Conservation (phyloP, 2,329 filamentous ascomycete species). For the Blastomyces percursus region DNA sequence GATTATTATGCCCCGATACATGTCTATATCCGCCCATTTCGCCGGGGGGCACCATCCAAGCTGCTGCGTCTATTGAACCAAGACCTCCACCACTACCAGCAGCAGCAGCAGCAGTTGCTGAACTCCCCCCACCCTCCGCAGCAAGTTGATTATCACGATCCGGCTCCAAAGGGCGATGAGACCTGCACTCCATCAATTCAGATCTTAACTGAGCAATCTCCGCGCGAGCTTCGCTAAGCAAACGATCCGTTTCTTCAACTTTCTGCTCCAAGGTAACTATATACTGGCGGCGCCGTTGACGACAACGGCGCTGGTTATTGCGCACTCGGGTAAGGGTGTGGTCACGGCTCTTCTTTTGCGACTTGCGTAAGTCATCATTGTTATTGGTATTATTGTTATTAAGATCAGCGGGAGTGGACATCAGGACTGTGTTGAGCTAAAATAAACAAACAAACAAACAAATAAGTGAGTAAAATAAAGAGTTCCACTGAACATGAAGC, state of each 20-base stretch:
- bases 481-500: neutral
- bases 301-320: slow-evolving; percentile 19
- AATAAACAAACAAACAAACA: neutral
- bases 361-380: neutral
- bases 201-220: neutral
- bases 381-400: too few relatives aligned
- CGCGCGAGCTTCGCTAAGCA: neutral
- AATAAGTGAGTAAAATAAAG: neutral
- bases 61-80: neutral
- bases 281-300: slow-evolving; percentile 17
- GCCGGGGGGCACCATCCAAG: neutral
- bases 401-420: neutral
- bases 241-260: slow-evolving; percentile 13
- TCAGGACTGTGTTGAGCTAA: neutral
- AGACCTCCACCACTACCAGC: too few relatives aligned
- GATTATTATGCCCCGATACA: neutral
- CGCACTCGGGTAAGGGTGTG: slow-evolving; percentile 13
- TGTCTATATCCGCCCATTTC: neutral
- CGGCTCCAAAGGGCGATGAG: neutral
- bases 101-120: too few relatives aligned
- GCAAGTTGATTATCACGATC: neutral
- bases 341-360: neutral
- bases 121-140: neutral
- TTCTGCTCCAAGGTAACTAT: slow-evolving; percentile 15
- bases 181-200: neutral